phyloP scores from a whole-genome alignment of 768 basidiomycete genomes.

The Pholiota conissans region DNA sequence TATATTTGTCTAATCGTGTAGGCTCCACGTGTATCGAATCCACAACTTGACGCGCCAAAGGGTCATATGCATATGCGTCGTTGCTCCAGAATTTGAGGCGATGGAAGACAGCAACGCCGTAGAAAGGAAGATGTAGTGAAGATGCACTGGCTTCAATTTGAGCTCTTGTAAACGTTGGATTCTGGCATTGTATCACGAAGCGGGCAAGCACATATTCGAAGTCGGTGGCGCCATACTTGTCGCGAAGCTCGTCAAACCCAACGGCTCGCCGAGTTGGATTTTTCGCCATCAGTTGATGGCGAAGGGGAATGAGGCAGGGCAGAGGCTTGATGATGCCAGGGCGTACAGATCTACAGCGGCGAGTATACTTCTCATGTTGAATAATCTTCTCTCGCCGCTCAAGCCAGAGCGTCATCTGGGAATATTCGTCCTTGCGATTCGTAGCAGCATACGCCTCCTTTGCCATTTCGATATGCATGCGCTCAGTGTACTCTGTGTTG shows the following conservation, averaged over 20 bases:
- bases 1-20: neutral
- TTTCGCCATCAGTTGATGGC: constrained; percentile 13
- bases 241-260: constrained; percentile 13
- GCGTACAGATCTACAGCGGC: neutral
- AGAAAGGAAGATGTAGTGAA: constrained; percentile 21
- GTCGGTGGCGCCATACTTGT: constrained; percentile 26
- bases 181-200: constrained; percentile 20
- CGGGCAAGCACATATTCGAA: constrained; percentile 27
- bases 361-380: neutral
- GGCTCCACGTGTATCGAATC: neutral
- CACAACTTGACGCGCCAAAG: neutral
- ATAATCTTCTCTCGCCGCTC: constrained; percentile 32
- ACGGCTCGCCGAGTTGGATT: constrained; percentile 25
- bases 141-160: constrained; percentile 17
- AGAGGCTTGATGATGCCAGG: neutral
- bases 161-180: constrained; percentile 14
- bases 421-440: constrained; percentile 25
- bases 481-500: constrained; percentile 31
- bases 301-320: neutral
- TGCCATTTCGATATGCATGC: constrained; percentile 38
- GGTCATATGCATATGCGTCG: neutral
- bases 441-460: constrained; percentile 29
- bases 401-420: constrained; percentile 39
- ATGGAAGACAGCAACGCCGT: constrained; percentile 31
- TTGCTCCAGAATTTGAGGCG: constrained; percentile 28